Conservation (phyloP, 345 rosid species). For the Excoecaria agallocha region DNA sequence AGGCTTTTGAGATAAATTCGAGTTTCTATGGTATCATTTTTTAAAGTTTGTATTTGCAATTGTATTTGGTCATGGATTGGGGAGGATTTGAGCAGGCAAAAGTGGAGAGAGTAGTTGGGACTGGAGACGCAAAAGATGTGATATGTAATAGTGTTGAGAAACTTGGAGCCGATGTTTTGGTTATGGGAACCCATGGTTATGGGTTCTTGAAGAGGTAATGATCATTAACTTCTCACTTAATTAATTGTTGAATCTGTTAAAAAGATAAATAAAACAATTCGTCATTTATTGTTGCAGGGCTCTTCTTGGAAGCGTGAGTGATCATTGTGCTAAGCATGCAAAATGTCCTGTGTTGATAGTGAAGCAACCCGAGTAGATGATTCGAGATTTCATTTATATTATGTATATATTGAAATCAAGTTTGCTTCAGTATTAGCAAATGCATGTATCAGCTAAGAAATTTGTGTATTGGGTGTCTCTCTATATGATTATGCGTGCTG, state of each 20-base stretch:
- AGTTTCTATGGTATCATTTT: neutral
- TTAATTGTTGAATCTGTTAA: neutral
- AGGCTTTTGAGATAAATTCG: too few relatives aligned
- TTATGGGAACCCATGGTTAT: constrained; percentile 95
- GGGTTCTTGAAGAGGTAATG: constrained; percentile 84
- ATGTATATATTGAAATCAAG: too few relatives aligned
- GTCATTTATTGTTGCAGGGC: constrained; percentile 41
- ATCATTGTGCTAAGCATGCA: constrained; percentile 70
- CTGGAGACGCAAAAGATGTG: constrained; percentile 85
- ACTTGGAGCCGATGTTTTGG: constrained; percentile 69
- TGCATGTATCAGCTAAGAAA: neutral
- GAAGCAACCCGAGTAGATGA: constrained; percentile 28
- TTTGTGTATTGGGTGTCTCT: too few relatives aligned
- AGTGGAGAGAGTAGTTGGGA: constrained; percentile 57
- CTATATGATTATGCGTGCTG: too few relatives aligned
- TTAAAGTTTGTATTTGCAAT: neutral
- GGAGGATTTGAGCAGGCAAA: constrained; percentile 37
- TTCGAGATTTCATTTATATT: too few relatives aligned
- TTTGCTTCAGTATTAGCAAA: too few relatives aligned
- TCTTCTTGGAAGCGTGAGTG: constrained; percentile 84
- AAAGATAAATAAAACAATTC: too few relatives aligned
- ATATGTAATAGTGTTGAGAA: constrained; percentile 67
- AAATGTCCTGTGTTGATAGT: constrained; percentile 86
- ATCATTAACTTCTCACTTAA: neutral
- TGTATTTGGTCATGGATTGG: neutral